phyloP scores from a whole-genome alignment of 306 rosid species.

The Sicyos edulis region DNA sequence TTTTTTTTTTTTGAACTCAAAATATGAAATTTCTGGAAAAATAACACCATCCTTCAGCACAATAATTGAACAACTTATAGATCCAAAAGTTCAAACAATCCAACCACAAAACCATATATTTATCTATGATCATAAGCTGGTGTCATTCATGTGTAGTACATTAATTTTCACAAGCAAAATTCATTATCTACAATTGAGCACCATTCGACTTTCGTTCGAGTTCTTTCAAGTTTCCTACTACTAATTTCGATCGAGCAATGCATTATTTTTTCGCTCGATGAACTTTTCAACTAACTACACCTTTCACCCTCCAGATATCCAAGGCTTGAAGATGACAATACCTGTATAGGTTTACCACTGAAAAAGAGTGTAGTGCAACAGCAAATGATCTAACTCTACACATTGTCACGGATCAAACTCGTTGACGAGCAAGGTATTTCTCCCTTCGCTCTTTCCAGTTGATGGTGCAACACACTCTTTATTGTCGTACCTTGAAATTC shows the following conservation, averaged over 20 bases:
- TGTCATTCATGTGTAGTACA: constrained; percentile 17
- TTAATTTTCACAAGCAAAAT: constrained; percentile 36
- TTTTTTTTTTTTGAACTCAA: no score
- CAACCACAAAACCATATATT: no score
- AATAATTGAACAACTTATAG: neutral
- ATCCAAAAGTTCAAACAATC: neutral
- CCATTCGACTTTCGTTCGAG: no score
- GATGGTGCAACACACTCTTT: no score
- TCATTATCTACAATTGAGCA: constrained; percentile 49
- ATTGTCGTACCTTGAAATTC: no score
- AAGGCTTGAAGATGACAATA: constrained; percentile 23
- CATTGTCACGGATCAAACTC: constrained; percentile 68
- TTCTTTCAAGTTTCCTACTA: constrained; percentile 9
- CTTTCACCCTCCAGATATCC: constrained; percentile 20
- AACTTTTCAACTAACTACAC: constrained; percentile 19
- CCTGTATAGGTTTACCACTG: constrained; percentile 15
- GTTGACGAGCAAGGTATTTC: constrained; percentile 80
- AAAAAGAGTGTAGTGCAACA: constrained; percentile 24
- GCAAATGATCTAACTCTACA: constrained; percentile 26
- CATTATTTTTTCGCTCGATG: constrained; percentile 20
- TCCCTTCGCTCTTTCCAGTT: constrained; percentile 97
- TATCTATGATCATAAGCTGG: constrained; percentile 9
- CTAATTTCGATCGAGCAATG: constrained; percentile 5
- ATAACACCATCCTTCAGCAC: neutral
- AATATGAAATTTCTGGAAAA: neutral